These are phyloP conservation scores for Austroboletus niveus DNA, from an alignment of 1,284 basidiomycete species.

Conservation along the genomic window DNA sequence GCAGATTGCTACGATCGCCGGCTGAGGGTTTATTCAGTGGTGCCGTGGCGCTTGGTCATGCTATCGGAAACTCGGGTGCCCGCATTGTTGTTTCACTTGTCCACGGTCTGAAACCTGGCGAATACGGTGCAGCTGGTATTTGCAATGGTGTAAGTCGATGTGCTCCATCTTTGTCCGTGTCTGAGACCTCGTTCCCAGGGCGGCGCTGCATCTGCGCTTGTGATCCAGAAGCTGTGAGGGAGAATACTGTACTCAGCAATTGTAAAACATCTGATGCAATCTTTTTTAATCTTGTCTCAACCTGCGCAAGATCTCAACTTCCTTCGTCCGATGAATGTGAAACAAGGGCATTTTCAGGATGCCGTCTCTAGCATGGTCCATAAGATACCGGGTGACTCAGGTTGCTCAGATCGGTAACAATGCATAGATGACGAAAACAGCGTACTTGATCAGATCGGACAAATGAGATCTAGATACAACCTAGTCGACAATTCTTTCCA, in stretches of 20 bases:
- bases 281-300: constrained; percentile 9
- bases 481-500: no score
- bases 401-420: no score
- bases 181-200: constrained; percentile 51
- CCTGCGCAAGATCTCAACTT: constrained; percentile 1
- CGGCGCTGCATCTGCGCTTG: constrained; percentile 88
- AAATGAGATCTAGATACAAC: no score
- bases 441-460: no score
- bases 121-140: constrained; percentile 96
- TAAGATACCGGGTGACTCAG: no score
- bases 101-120: constrained; percentile 89
- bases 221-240: constrained; percentile 80
- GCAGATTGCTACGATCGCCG: constrained; percentile 9
- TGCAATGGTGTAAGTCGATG: constrained; percentile 86
- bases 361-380: not conserved
- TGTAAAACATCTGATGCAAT: constrained; percentile 22
- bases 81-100: constrained; percentile 94
- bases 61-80: constrained; percentile 94
- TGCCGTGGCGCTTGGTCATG: constrained; percentile 91
- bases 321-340: constrained; percentile 12
- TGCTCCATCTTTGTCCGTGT: constrained; percentile 7
- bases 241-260: constrained; percentile 21
- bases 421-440: no score
- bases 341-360: constrained; percentile 6
- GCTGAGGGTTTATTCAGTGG: constrained; percentile 50